Evolutionary conservation across 352 stramenopile species (phyloP).

Genomic region (Pythium rishiriense): DNA sequence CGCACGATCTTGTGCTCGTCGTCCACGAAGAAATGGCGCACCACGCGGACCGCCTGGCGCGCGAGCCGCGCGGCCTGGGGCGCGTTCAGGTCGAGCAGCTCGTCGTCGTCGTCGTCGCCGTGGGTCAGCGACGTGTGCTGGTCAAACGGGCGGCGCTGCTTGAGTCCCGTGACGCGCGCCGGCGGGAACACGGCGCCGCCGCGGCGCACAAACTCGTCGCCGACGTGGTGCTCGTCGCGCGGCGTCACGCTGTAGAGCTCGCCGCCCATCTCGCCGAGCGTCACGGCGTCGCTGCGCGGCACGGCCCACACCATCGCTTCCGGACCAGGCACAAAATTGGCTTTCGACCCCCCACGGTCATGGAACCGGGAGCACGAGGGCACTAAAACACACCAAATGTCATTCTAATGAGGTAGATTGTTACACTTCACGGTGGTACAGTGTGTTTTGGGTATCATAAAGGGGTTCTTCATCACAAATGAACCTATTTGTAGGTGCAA

Average conservation of each 20-base stretch:
- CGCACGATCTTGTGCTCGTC: constrained; percentile 63
- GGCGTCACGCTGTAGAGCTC: constrained; percentile 74
- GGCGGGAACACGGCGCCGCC: constrained; percentile 57
- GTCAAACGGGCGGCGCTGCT: constrained; percentile 54
- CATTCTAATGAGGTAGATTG: constrained; percentile 9
- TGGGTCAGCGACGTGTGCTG: constrained; percentile 59
- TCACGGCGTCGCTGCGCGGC: constrained; percentile 65
- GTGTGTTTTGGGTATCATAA: no score
- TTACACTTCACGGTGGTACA: constrained; percentile 5
- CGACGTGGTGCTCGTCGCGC: constrained; percentile 53
- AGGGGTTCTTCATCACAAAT: no score
- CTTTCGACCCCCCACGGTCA: no score
- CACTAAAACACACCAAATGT: no score
- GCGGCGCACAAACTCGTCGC: constrained; percentile 63
- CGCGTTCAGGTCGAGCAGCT: constrained; percentile 33
- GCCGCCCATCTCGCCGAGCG: constrained; percentile 69
- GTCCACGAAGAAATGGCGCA: constrained; percentile 53
- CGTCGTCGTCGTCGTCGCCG: constrained; percentile 33
- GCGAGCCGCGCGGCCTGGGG: constrained; percentile 46
- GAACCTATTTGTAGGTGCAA: background rate
- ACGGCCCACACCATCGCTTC: constrained; percentile 59
- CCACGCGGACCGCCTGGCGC: constrained; percentile 28
- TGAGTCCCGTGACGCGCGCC: constrained; percentile 51
- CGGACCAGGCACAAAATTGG: no score
- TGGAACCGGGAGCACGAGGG: constrained; percentile 8